Percentiles rank a stretch among this genome's conserved stretches.
Conservation (phyloP, 371 early-diverging fungal species). For the Apophysomyces elegans region DNA sequence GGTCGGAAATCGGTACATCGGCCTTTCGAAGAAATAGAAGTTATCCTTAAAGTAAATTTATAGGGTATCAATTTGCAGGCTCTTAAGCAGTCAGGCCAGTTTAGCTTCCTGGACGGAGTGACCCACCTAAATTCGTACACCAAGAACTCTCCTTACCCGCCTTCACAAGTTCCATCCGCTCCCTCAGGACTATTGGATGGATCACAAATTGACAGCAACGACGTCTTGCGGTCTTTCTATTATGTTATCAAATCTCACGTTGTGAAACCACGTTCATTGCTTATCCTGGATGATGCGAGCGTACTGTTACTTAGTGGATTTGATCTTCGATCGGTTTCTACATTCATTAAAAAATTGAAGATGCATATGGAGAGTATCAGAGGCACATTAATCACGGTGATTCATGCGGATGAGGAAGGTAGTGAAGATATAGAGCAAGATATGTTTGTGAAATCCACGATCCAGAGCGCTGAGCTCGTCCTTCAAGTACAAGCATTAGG, state of each 20-base stretch:
- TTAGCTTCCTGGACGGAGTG: conserved; percentile 67
- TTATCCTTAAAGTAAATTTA: not conserved
- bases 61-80: conserved; percentile 69
- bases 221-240: conserved; percentile 27
- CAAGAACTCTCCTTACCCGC: conserved; percentile 46
- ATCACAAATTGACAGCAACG: conserved; percentile 4
- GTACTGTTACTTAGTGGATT: conserved; percentile 62
- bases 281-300: conserved; percentile 71
- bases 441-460: conserved; percentile 54
- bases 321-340: conserved; percentile 41
- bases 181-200: conserved; percentile 40
- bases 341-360: conserved; percentile 53
- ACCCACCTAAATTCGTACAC: conserved; percentile 60
- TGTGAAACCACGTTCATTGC: conserved; percentile 32
- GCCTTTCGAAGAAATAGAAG: not conserved
- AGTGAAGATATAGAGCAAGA: conserved; percentile 58
- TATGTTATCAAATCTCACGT: conserved; percentile 20
- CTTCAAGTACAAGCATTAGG: conserved; percentile 63
- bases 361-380: conserved; percentile 45
- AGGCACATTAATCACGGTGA: conserved; percentile 63
- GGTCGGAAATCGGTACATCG: conserved; percentile 68
- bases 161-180: conserved; percentile 39
- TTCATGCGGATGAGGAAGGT: conserved; percentile 65
- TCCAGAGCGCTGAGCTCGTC: conserved; percentile 55
- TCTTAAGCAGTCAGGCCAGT: conserved; percentile 53